Evolutionary conservation across 106 monocot genomes (phyloP), one percentile per base, ranked within the genome.

Genomic region (Vanilla planifolia): DNA sequence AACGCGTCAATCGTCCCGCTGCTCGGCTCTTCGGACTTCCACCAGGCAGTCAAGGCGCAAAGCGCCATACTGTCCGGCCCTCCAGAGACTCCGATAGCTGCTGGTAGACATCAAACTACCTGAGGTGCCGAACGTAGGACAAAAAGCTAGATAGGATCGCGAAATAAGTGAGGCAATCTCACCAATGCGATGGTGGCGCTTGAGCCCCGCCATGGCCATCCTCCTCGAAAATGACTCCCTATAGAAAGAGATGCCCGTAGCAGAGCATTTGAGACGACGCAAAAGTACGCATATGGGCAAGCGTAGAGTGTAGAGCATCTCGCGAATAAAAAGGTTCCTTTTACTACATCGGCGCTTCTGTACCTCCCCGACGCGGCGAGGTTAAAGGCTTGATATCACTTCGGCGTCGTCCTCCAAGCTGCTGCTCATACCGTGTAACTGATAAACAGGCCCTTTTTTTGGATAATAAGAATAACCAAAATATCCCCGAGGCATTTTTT

Each of bases 11-110:
- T 55, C 30, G 23, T 64, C 40, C 45, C 43, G 0, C 16, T 58
- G 0, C 16, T 58, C 22, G 43, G 19, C 43, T 66, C 79, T n/a
- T 70, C 75, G 14, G 61, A 60, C 51, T 88, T 98, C 98, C 92
- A 92, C 1, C 71, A 74, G 4, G 87, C 81, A 20, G 92, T 59
- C 60, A 98, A 57, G 37, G 81, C 74, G 37, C 98, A 98, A 27
- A 98, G 79, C 45, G 98, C 91, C 85, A 85, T 82, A 70, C 92
- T 92, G 64, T 98, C 98, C 6, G 98, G 85, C 4, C 98, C 98
- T 17, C 98, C 98, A 20, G 98, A 98, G 36, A 98, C 88, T 51
- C 98, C 98, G 43, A 98, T 15, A 32, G 92, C 98, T 98, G 67
- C 44, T 43, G 73, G 5, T 7, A 22, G 13, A 2, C 15, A 6